A percentile compares a stretch with the other conserved stretches of the same genome.
phyloP scores from a whole-genome alignment of 176 grass and related monocot species.

The Stipa capillata region DNA sequence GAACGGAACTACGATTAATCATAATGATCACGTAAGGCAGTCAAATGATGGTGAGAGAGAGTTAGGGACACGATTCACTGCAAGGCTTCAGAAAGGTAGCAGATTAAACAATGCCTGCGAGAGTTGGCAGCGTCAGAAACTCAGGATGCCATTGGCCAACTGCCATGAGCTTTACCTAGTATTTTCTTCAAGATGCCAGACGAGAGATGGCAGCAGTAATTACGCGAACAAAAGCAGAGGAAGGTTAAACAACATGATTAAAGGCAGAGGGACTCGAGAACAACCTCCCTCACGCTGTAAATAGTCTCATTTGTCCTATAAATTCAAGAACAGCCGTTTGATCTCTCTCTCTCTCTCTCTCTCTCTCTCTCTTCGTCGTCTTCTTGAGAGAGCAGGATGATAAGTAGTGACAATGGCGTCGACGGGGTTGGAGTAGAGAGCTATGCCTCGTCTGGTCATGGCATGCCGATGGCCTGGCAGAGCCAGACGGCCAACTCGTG shows the following conservation, averaged over 20 bases:
- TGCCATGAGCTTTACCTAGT: background rate
- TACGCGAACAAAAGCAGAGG: constrained; percentile 9
- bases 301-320: constrained; percentile 20
- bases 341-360: background rate
- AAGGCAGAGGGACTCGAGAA: background rate
- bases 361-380: background rate
- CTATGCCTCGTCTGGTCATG: constrained; percentile 1
- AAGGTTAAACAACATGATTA: constrained; percentile 15
- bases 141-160: background rate
- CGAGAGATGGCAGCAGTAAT: background rate
- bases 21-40: no score
- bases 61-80: constrained; percentile 6
- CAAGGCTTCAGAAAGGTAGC: background rate
- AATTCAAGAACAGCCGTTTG: constrained; percentile 3
- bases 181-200: background rate
- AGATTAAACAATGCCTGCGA: constrained; percentile 10
- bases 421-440: constrained; percentile 9
- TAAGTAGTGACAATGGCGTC: constrained; percentile 9
- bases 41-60: constrained; percentile 18
- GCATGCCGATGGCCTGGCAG: background rate
- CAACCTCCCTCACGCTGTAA: background rate
- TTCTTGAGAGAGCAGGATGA: background rate
- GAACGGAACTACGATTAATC: background rate
- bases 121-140: constrained; percentile 41
- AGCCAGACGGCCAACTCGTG: background rate